These are phyloP conservation scores for Tulasnella sp. DNA, from an alignment of 768 basidiomycete genomes.

Conservation along the genomic window DNA sequence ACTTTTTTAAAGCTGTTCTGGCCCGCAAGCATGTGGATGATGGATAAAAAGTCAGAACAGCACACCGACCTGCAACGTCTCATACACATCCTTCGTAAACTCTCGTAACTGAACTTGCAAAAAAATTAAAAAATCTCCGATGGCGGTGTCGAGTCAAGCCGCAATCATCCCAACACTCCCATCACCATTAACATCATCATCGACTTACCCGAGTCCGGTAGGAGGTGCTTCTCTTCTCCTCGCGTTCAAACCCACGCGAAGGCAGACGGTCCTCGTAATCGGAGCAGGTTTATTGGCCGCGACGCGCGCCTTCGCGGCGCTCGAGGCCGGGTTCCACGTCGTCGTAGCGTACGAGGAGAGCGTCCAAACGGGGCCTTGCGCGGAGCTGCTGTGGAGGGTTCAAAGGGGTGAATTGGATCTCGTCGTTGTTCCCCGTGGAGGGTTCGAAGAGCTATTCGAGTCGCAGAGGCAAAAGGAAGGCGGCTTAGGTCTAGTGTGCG, in stretches of 20 bases:
- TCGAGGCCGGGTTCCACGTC: conserved; percentile 69
- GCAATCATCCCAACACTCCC: neutral
- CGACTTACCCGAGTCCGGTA: conserved; percentile 21
- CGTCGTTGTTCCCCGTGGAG: conserved; percentile 4
- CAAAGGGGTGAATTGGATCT: conserved; percentile 38
- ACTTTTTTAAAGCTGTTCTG: neutral
- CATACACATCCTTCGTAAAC: neutral
- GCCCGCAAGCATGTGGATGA: neutral
- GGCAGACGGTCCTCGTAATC: conserved; percentile 52
- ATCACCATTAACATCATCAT: neutral
- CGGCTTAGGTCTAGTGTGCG: conserved; percentile 47
- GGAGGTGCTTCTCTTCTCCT: conserved; percentile 66
- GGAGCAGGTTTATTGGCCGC: conserved; percentile 76
- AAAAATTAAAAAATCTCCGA: too few species aligned
- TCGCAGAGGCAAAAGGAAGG: conserved; percentile 37
- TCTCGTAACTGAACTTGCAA: too few species aligned
- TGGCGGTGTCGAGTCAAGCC: neutral
- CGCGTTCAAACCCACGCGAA: conserved; percentile 47
- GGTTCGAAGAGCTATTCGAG: conserved; percentile 21
- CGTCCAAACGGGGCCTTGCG: conserved; percentile 38
- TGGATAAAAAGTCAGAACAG: neutral
- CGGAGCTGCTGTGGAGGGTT: conserved; percentile 59
- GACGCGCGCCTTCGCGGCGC: conserved; percentile 64
- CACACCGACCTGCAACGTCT: neutral
- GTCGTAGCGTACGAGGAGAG: conserved; percentile 49